Conservation (phyloP, 345 rosid genomes). For the Eucalyptus marginata region DNA sequence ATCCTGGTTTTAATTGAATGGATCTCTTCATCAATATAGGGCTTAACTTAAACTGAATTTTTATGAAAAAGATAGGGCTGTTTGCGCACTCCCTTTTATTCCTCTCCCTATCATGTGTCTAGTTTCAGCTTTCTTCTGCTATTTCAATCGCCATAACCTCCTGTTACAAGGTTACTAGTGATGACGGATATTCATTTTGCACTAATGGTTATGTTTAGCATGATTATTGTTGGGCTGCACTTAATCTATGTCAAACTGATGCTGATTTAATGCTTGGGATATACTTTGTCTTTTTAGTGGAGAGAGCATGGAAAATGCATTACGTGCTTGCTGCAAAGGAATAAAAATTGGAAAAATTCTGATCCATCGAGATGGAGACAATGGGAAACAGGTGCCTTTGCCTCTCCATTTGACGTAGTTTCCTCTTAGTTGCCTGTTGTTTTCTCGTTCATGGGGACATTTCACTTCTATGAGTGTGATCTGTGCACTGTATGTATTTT, state of each 20-base stretch:
- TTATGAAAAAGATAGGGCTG: background rate
- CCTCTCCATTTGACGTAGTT: background rate
- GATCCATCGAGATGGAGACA: constrained; percentile 96
- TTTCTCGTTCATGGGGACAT: background rate
- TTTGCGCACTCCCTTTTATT: background rate
- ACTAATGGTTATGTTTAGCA: background rate
- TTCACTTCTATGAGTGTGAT: background rate
- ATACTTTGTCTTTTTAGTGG: constrained; percentile 44
- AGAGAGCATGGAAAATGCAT: constrained; percentile 99
- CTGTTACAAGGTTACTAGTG: background rate
- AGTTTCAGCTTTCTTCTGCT: background rate
- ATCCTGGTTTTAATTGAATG: background rate
- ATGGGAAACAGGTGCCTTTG: constrained; percentile 66
- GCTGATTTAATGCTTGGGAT: background rate
- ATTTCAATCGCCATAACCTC: background rate
- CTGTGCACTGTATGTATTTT: background rate
- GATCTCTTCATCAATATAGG: background rate
- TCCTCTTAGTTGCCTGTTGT: background rate
- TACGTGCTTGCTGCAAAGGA: constrained; percentile 97
- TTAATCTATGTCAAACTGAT: background rate
- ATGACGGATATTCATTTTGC: background rate
- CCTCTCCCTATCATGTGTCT: background rate
- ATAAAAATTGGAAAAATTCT: constrained; percentile 97
- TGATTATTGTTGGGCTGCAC: background rate
- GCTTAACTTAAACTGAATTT: background rate